Evolutionary conservation across 306 rosid species (phyloP).

Genomic region (Lathyrus aphaca): DNA sequence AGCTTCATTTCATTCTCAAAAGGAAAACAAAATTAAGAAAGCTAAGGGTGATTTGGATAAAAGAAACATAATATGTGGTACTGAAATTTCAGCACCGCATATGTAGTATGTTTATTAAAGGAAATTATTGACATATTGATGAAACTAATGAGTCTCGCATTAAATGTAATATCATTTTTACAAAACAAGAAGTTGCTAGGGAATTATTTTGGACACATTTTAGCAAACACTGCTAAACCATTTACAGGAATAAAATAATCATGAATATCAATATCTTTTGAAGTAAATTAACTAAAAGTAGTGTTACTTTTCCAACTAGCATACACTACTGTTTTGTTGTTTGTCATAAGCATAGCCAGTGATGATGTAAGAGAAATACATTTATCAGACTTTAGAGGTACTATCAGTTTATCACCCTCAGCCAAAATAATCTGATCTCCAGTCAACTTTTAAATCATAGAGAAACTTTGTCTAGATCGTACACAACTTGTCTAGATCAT

Average conservation of each 20-base stretch:
- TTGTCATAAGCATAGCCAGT: constrained; percentile 1
- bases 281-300: constrained; percentile 1
- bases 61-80: constrained; percentile 9
- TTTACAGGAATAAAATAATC: not conserved
- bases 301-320: constrained; percentile 22
- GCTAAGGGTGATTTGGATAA: not conserved
- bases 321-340: constrained; percentile 25
- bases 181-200: not conserved
- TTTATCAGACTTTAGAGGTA: constrained; percentile 25
- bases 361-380: constrained; percentile 10
- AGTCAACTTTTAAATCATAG: not conserved
- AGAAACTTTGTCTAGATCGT: constrained; percentile 28
- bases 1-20: constrained; percentile 31
- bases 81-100: constrained; percentile 29
- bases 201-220: constrained; percentile 6
- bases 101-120: not conserved
- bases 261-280: not conserved
- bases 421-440: constrained; percentile 6
- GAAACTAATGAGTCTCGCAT: constrained; percentile 13
- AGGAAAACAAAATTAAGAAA: constrained; percentile 34
- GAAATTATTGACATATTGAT: not conserved
- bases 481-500: constrained; percentile 24
- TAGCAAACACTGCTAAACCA: constrained; percentile 8
- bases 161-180: constrained; percentile 27
- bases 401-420: constrained; percentile 22